Base-by-base conservation (phyloP, 441 rosid genomes). In the Populus trichocarpa region DNA sequence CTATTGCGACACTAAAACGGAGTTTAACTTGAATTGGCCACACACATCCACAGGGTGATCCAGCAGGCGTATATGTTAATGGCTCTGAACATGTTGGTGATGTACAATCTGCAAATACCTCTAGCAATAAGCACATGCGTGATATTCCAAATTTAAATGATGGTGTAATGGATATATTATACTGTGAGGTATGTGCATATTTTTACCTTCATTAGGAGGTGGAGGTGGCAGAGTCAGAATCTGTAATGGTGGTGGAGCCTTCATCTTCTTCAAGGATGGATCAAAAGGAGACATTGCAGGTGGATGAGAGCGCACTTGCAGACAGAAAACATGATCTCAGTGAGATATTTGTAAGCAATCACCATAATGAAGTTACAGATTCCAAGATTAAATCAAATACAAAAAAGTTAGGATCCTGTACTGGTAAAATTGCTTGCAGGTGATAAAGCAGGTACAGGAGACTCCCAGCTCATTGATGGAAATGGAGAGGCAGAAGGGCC, bases 11-110 rank as follows among this genome's bases (percentile, higher is more conserved):
- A 36, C 74, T 84, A 23, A 92, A 89, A 14, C 59, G 77, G 64
- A 92, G 90, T 86, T 87, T 84, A 69, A 92, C 92, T 86, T 89
- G 93, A 72, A 92, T 87, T 26, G 97, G 96, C 89, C 82, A 79
- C 65, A 92, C 92, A 65, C 94, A 92, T 18, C 86, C 84, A 50
- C 96, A 92, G 46, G 86, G 89, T 64, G 85, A 78, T 40, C 93
- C 93, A 0, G 88, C 86, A 63, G 94, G 86, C 1, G 89, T 83
- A 72, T 90, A 84, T 35, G 94, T 90, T 66, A 87, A 77, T 0
- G 91, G 94, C 38, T 85, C 92, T 1, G 85, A 74, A 80, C 96
- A 92, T 1, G 84, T 81, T 69, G 85, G 42, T 2, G 86, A 72
- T 18, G 77, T 71, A 74, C 96, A 92, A 83, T 89, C 94, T 90